These are phyloP conservation scores for Viridothelium virens DNA, from an alignment of 495 filamentous ascomycete species.

Conservation along the genomic window DNA sequence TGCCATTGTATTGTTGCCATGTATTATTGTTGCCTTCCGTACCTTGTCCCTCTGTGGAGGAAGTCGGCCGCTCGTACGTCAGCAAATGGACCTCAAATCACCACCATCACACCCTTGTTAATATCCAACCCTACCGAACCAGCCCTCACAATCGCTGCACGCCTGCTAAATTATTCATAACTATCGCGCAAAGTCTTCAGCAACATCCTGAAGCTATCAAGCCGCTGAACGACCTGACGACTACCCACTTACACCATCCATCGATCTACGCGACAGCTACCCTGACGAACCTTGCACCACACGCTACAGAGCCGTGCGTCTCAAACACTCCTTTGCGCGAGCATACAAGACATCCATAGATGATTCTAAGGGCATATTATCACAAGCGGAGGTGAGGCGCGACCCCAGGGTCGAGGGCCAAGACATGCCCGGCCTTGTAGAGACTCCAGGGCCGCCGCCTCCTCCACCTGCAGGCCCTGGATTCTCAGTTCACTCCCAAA, in stretches of 20 bases:
- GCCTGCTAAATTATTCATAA: not conserved
- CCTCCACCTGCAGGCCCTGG: conserved; percentile 1
- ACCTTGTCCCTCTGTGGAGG: not conserved
- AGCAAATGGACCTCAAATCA: not conserved
- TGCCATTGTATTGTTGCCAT: too few relatives aligned
- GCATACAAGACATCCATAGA: not conserved
- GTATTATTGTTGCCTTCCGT: not conserved
- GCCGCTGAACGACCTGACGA: not conserved
- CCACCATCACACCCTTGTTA: not conserved
- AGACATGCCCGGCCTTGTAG: conserved; percentile 4
- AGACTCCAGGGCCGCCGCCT: conserved; percentile 9
- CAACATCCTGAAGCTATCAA: not conserved
- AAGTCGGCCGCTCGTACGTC: not conserved
- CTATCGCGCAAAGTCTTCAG: not conserved
- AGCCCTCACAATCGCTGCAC: not conserved
- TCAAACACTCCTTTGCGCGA: not conserved
- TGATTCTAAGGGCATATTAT: not conserved
- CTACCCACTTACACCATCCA: not conserved
- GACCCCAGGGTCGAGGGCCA: conserved; percentile 4
- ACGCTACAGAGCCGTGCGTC: not conserved
- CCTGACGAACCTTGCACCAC: not conserved
- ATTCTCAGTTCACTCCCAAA: conserved; percentile 44
- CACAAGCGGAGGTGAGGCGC: conserved; percentile 8
- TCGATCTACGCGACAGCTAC: not conserved
- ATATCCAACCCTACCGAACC: not conserved